phyloP scores from a whole-genome alignment of 2,329 filamentous ascomycete genomes.

The Tolypocladium sp. region DNA sequence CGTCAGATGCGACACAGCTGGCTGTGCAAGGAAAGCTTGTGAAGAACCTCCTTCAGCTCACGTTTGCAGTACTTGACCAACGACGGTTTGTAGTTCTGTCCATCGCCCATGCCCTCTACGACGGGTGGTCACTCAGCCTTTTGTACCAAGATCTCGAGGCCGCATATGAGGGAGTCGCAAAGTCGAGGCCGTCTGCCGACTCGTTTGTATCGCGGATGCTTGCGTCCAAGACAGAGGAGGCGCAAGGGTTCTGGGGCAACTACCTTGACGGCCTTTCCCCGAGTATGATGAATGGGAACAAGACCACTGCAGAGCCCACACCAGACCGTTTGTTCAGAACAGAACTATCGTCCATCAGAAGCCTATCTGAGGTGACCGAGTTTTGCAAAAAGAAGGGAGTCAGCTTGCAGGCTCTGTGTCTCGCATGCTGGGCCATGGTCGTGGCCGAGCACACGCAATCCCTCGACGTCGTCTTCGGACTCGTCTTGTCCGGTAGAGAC shows the following conservation, averaged over 20 bases:
- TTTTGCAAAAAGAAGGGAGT: constrained; percentile 60
- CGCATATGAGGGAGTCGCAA: constrained; percentile 46
- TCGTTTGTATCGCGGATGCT: constrained; percentile 33
- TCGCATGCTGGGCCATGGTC: constrained; percentile 66
- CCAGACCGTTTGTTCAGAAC: constrained; percentile 2
- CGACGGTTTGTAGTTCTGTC: constrained; percentile 50
- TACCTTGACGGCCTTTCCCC: constrained; percentile 46
- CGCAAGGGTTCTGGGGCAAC: constrained; percentile 58
- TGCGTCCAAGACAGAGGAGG: constrained; percentile 9
- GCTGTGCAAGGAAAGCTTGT: constrained; percentile 27
- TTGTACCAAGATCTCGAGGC: constrained; percentile 61
- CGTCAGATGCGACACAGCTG: constrained; percentile 22
- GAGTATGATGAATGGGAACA: constrained; percentile 18
- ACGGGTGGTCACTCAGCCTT: constrained; percentile 73
- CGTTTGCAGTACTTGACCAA: constrained; percentile 23
- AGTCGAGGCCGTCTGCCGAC: constrained; percentile 37
- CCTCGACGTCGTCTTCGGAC: constrained; percentile 73
- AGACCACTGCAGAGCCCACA: background rate
- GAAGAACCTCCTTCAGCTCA: constrained; percentile 39
- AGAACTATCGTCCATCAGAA: constrained; percentile 6
- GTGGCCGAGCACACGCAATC: constrained; percentile 53
- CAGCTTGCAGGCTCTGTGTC: constrained; percentile 68
- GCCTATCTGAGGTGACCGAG: constrained; percentile 15
- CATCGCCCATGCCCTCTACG: constrained; percentile 80
- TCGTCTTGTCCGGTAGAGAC: constrained; percentile 78